Percentiles rank a stretch among this genome's conserved stretches.
These are phyloP conservation scores for Tetrahymena borealis DNA, from an alignment of 73 alveolate genomes.

Conservation along the genomic window DNA sequence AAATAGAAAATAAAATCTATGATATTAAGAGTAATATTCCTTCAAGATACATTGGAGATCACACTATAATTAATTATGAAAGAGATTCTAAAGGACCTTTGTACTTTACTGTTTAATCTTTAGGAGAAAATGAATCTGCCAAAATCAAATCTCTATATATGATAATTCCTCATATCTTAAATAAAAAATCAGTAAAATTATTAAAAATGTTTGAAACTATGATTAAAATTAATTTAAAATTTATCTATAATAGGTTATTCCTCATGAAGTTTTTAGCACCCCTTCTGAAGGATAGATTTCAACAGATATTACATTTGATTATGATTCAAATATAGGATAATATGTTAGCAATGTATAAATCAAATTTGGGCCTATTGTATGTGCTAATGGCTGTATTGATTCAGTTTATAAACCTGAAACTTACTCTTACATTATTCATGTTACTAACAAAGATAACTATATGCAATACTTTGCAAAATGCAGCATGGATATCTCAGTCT, in stretches of 20 bases:
- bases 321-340: not conserved
- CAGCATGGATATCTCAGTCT: not conserved
- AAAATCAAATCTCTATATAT: not conserved
- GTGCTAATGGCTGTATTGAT: not conserved
- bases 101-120: not conserved
- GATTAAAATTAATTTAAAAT: not conserved
- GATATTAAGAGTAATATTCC: not conserved
- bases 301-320: not conserved
- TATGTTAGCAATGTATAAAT: not conserved
- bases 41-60: not conserved
- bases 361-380: not conserved
- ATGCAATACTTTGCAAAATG: not conserved
- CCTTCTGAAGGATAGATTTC: not conserved
- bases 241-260: not conserved
- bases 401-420: not conserved
- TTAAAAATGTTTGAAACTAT: not conserved
- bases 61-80: not conserved
- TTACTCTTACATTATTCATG: not conserved
- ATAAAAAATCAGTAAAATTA: not conserved
- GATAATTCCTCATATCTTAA: not conserved
- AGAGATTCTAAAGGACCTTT: not conserved
- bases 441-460: not conserved
- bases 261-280: not conserved
- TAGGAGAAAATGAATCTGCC: not conserved
- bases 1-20: not conserved